A percentile compares a stretch with the other conserved stretches of the same genome.
Conservation (phyloP, 1,284 basidiomycete genomes). For the Gomphus bonarii region DNA sequence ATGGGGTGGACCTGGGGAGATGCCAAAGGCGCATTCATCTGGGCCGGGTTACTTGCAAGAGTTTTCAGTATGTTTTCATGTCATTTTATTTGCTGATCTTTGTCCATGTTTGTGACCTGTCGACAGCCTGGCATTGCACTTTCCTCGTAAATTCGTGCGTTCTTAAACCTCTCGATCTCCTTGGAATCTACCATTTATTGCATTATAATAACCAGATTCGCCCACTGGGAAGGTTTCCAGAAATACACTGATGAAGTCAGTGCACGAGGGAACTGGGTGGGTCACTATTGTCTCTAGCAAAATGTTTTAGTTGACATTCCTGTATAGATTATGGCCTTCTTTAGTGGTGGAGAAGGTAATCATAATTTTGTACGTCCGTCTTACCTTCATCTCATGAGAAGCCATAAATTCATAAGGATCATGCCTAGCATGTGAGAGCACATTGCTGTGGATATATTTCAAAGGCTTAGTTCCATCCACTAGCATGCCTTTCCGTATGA, state of each 20-base stretch:
- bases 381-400: too few species aligned
- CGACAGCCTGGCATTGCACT: conserved; percentile 65
- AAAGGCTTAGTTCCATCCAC: conserved; percentile 9
- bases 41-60: conserved; percentile 54
- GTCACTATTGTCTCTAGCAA: conserved; percentile 14
- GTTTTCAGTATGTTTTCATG: conserved; percentile 39
- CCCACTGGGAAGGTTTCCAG: conserved; percentile 72
- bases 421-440: conserved; percentile 12
- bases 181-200: neutral
- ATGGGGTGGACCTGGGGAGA: conserved; percentile 52
- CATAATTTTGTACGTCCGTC: conserved; percentile 55
- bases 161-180: neutral
- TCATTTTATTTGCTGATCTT: neutral
- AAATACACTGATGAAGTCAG: conserved; percentile 73
- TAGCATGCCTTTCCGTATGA: conserved; percentile 75
- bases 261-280: conserved; percentile 62
- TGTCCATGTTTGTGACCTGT: neutral
- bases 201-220: conserved; percentile 33
- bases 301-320: neutral
- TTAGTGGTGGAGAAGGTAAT: conserved; percentile 71
- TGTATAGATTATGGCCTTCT: conserved; percentile 49
- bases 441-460: neutral
- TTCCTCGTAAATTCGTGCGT: conserved; percentile 74
- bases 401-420: neutral
- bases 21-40: conserved; percentile 52